Percentiles rank a stretch among this genome's conserved stretches.
Evolutionary conservation across 2,329 filamentous ascomycete genomes (phyloP).

Genomic region (Polytolypa hystricis): DNA sequence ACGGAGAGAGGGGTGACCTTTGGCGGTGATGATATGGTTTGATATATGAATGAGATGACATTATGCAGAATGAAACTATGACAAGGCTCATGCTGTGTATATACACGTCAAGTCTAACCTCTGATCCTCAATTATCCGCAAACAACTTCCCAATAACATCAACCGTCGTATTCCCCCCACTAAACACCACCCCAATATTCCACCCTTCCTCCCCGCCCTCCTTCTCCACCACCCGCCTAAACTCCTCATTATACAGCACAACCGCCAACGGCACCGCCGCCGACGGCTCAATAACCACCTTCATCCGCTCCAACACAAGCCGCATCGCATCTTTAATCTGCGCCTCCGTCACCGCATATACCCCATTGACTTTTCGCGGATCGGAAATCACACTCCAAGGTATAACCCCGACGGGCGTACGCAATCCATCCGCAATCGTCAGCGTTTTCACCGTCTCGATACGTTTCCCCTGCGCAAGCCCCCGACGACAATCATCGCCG

Average conservation of each 20-base stretch:
- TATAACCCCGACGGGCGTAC: slow-evolving; percentile 65
- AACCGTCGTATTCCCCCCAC: slow-evolving; percentile 54
- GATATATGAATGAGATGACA: neutral
- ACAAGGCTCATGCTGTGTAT: neutral
- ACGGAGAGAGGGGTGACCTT: slow-evolving; percentile 5
- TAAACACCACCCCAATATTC: slow-evolving; percentile 54
- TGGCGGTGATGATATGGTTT: neutral
- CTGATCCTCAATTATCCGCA: slow-evolving; percentile 6
- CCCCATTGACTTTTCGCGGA: slow-evolving; percentile 53
- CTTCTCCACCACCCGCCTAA: slow-evolving; percentile 50
- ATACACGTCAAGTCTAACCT: neutral
- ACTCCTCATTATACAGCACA: slow-evolving; percentile 75
- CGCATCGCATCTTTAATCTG: slow-evolving; percentile 69
- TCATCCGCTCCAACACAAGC: slow-evolving; percentile 75
- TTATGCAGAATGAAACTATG: neutral
- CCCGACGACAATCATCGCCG: slow-evolving; percentile 69
- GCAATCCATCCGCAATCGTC: slow-evolving; percentile 79
- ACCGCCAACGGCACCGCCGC: slow-evolving; percentile 75
- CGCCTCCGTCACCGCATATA: slow-evolving; percentile 67
- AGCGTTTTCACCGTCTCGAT: slow-evolving; percentile 60
- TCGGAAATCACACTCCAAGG: slow-evolving; percentile 73
- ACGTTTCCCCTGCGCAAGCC: slow-evolving; percentile 52
- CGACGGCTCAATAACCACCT: slow-evolving; percentile 83
- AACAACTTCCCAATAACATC: slow-evolving; percentile 50
- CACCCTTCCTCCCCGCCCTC: slow-evolving; percentile 65